Percentiles rank a stretch among this genome's conserved stretches.
phyloP scores from a whole-genome alignment of 176 grass and related monocot genomes.

The Carex scoparia region DNA sequence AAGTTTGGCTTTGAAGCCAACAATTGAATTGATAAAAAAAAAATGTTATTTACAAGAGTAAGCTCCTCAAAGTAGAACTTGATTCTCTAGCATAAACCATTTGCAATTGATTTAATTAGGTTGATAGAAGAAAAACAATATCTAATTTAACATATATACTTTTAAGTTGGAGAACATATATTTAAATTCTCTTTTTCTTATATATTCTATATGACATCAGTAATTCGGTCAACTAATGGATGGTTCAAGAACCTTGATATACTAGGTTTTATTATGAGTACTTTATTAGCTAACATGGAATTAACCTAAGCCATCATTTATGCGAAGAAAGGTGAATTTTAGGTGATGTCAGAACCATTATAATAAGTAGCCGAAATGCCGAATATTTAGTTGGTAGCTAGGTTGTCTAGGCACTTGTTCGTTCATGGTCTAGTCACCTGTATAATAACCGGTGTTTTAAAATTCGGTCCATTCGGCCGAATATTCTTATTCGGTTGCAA shows the following conservation, averaged over 20 bases:
- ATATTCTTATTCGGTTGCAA: too few relatives aligned
- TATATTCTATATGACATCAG: neutral
- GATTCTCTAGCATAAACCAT: neutral
- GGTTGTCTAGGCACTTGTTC: neutral
- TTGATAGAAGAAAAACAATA: neutral
- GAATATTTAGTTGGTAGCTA: neutral
- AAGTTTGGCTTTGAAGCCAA: too few relatives aligned
- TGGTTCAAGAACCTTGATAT: slow-evolving; percentile 19
- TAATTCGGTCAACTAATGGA: neutral
- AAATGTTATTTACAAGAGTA: too few relatives aligned
- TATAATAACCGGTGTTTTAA: too few relatives aligned
- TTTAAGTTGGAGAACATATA: neutral
- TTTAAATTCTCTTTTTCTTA: neutral
- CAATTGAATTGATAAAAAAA: too few relatives aligned
- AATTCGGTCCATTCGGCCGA: too few relatives aligned
- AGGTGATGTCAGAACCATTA: slow-evolving; percentile 18
- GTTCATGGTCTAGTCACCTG: neutral
- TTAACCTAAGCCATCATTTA: slow-evolving; percentile 27
- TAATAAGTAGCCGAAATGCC: neutral
- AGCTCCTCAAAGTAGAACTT: neutral
- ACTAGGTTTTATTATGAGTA: slow-evolving; percentile 20
- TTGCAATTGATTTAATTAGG: neutral
- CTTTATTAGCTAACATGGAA: slow-evolving; percentile 18
- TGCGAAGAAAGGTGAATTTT: slow-evolving; percentile 17
- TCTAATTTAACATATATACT: neutral